Base-by-base conservation (phyloP, 148 eudicot genomes). In the Chenopodium berlandieri region DNA sequence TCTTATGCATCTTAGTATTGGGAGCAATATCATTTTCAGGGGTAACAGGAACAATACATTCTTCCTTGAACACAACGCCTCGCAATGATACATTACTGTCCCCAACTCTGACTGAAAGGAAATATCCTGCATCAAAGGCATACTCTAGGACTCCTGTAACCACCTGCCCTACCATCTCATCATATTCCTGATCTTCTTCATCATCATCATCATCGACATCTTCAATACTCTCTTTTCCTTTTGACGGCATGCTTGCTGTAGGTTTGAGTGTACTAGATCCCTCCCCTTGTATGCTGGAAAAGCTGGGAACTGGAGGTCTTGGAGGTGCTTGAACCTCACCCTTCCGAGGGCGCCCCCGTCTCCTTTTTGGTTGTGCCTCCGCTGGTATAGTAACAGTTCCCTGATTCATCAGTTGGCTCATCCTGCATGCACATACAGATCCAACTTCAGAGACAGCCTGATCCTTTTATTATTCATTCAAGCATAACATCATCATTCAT, bases 301-400 rank as follows among this genome's bases (percentile, higher is more conserved):
- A 23, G 58, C 54, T 48, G 20, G 68, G 7, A 73, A 46, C 69
- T 47, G 63, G 8, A 52, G 83, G 73, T 58, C 66, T 70, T 25
- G 73, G n/a, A 56, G 54, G 68, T 44, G 79, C 7, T 79, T 32
- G 85, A 65, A 22, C 84, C 17, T 78, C 87, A 80, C 87, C 90
- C 67, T 90, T 90, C 17, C 89, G 84, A 69, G 93, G 93, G 7
- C 93, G 86, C 54, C 93, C 93, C 31, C 91, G 88, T 64, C 40
- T 88, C 75, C 93, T 82, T 84, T 88, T 90, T 23, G 77, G 60
- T 25, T 86, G 87, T 12, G 78, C 37, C 31, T 81, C 82, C 52
- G 83, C 79, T 46, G 71, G 47, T 74, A 76, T 67, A 25, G 32
- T 64, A 62, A 4, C 17, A 8, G 70, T 44, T 66, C 25, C 79